These are phyloP conservation scores for Penicillium sp. DNA, from an alignment of 2,329 filamentous ascomycete species.

Conservation along the genomic window DNA sequence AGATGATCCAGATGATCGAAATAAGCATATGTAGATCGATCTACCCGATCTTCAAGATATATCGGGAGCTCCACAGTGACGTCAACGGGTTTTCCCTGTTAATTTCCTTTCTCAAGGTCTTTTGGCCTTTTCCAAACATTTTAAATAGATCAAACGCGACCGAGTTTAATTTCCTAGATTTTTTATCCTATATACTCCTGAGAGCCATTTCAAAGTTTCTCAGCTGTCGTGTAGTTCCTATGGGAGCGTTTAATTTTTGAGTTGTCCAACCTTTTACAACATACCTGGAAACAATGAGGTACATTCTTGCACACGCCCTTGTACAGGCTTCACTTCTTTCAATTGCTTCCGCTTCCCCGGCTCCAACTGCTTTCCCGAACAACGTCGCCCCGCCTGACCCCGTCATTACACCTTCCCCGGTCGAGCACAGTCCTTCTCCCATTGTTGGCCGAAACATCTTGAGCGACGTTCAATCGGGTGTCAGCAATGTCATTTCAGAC, in stretches of 20 bases:
- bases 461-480: slow-evolving; percentile 6
- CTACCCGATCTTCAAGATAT: no score
- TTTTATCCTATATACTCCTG: background rate
- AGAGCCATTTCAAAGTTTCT: background rate
- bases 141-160: background rate
- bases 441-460: slow-evolving; percentile 11
- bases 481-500: background rate
- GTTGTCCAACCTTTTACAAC: background rate
- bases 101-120: background rate
- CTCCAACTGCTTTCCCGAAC: slow-evolving; percentile 12
- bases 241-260: background rate
- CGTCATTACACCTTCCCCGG: slow-evolving; percentile 14
- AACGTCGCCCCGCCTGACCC: slow-evolving; percentile 8
- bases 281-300: background rate
- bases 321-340: slow-evolving; percentile 13
- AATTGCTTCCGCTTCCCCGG: slow-evolving; percentile 9
- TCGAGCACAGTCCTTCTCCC: slow-evolving; percentile 10
- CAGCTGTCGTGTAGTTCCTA: background rate
- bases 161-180: background rate
- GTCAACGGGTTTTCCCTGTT: background rate
- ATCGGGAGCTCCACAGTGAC: background rate
- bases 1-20: no score
- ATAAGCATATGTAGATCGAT: no score
- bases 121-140: background rate
- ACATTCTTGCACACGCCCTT: background rate